These are phyloP conservation scores for Termitomyces sp. DNA, from an alignment of 768 basidiomycete species.

Conservation along the genomic window DNA sequence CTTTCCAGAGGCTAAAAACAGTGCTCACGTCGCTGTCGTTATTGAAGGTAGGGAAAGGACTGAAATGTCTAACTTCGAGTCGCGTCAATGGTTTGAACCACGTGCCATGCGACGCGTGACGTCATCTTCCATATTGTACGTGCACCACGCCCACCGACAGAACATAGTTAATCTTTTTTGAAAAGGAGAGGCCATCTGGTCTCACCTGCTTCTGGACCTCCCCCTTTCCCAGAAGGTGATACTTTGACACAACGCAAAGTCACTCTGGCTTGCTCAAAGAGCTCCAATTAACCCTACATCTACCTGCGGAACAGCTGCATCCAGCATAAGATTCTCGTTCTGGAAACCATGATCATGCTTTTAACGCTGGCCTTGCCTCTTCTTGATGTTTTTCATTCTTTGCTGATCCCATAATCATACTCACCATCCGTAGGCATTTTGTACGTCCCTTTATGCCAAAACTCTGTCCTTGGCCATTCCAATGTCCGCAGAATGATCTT, in stretches of 20 bases:
- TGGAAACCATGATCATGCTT: conserved; percentile 36
- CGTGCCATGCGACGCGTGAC: conserved; percentile 1
- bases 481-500: too few species aligned
- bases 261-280: too few species aligned
- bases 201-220: too few species aligned
- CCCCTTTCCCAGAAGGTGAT: too few species aligned
- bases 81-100: background rate
- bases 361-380: conserved; percentile 15
- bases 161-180: background rate
- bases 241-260: background rate
- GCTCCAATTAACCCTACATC: too few species aligned
- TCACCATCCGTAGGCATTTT: too few species aligned
- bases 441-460: too few species aligned
- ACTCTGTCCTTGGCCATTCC: too few species aligned
- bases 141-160: background rate
- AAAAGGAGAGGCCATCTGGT: too few species aligned
- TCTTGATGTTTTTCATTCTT: conserved; percentile 17
- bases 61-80: background rate
- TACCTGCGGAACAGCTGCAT: conserved; percentile 21
- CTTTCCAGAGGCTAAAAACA: background rate
- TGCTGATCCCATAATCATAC: too few species aligned
- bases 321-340: conserved; percentile 37
- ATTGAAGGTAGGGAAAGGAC: background rate
- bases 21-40: background rate
- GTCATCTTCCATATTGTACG: too few species aligned